Evolutionary conservation across 1,284 basidiomycete species (phyloP), one percentile per base, ranked within the genome.

Genomic region (Schizophyllum amplum): DNA sequence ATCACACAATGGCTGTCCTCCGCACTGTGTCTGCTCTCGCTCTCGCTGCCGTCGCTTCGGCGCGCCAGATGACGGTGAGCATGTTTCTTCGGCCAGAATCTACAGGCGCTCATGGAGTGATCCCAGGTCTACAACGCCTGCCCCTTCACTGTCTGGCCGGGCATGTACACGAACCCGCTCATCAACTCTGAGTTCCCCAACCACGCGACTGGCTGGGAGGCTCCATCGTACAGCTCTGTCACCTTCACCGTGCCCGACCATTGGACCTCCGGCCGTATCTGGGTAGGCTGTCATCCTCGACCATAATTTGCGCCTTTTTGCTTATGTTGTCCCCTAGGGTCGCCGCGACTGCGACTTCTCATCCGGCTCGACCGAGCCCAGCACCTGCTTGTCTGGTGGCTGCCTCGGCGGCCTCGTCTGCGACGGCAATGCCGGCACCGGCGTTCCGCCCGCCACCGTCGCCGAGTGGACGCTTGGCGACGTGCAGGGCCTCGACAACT

Each of bases 241-340:
- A 69, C 67, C 47, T 79, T 81, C 64, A 65, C 55, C 42, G 75
- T 81, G 24, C 75, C 78, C 5, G 69, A 76, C 58, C 71, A 77
- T 61, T 81, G 78, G 78, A 50, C 48, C 24, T 21, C 48, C 25
- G 60, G 60, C 11, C 57, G 60, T 20, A 53, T 61, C 46, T 57
- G 59, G 59, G 57, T 59, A 53, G 20, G 22, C 54, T 20, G 57
- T 56, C 33, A 7, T 3, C 21, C 5, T 23, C 22, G 47, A 17
- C 4, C 11, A 13, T 48, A 24, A 2, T 48, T n/a, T n/a, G n/a
- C n/a, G n/a, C n/a, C n/a, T n/a, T n/a, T 33, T 33, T 33, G 27
- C 13, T 33, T 33, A 13, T 13, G 17, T 42, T 2, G 27, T 42
- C 33, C 4, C 13, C 20, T 51, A 55, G 59, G 60, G 55, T 15